Conservation (phyloP, 441 rosid species). For the Omphalea diandra region DNA sequence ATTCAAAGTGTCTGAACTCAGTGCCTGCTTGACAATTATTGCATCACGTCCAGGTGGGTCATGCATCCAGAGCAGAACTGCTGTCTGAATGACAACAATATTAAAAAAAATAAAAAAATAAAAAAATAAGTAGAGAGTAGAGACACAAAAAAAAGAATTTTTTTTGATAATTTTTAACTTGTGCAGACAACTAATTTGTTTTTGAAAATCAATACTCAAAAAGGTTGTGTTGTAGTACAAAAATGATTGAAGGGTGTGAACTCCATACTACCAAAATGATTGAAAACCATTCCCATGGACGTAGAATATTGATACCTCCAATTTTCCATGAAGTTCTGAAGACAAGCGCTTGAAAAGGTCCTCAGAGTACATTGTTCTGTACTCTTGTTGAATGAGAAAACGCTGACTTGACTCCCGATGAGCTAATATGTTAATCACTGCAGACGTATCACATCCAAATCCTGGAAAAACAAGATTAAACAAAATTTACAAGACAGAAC, state of each 20-base stretch:
- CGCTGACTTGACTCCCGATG: constrained; percentile 61
- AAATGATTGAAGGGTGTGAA: not conserved
- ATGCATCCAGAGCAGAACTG: constrained; percentile 65
- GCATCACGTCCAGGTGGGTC: constrained; percentile 69
- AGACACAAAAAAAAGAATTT: not conserved
- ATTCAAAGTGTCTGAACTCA: constrained; percentile 9
- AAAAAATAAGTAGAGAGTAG: not conserved
- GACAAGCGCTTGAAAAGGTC: constrained; percentile 48
- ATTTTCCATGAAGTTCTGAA: constrained; percentile 51
- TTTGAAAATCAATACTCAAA: too few relatives aligned
- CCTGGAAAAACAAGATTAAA: constrained; percentile 33
- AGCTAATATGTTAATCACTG: constrained; percentile 51
- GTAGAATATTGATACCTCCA: constrained; percentile 43
- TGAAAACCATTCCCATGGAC: not conserved
- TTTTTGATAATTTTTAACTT: not conserved
- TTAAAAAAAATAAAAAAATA: not conserved
- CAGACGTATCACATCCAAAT: constrained; percentile 52
- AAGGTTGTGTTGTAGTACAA: not conserved
- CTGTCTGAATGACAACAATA: constrained; percentile 39
- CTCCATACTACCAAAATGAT: not conserved
- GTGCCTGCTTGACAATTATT: constrained; percentile 37
- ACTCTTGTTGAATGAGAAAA: constrained; percentile 51
- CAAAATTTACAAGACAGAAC: not conserved
- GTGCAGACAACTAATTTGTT: too few relatives aligned
- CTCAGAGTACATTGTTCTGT: constrained; percentile 41